Conservation (phyloP, 1,284 basidiomycete species). For the Marasmius sp. region DNA sequence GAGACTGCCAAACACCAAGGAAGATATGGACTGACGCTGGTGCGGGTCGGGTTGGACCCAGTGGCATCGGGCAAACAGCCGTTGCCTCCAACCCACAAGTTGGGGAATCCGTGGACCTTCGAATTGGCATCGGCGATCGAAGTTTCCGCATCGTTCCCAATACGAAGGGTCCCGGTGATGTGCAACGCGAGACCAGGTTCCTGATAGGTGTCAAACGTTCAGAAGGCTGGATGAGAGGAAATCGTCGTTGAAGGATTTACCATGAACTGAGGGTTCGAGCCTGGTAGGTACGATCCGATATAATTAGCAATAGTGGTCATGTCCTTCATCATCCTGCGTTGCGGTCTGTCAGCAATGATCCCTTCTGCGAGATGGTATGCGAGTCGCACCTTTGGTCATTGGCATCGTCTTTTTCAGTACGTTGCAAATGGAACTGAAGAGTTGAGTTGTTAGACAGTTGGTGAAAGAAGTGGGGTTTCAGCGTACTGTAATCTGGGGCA, state of each 20-base stretch:
- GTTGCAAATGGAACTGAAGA: conserved; percentile 6
- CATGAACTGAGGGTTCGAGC: conserved; percentile 23
- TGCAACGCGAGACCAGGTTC: conserved; percentile 17
- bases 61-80: conserved; percentile 17
- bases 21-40: conserved; percentile 5
- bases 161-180: conserved; percentile 15
- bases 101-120: conserved; percentile 13
- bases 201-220: neutral
- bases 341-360: neutral
- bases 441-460: neutral
- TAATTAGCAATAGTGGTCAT: conserved; percentile 14
- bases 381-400: conserved; percentile 1
- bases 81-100: conserved; percentile 22
- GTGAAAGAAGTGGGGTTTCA: neutral
- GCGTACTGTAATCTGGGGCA: conserved; percentile 35
- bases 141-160: conserved; percentile 8
- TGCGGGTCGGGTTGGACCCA: conserved; percentile 16
- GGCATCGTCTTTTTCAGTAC: neutral
- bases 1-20: neutral
- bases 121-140: conserved; percentile 16
- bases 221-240: neutral
- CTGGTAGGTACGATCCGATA: conserved; percentile 19
- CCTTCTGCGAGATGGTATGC: neutral
- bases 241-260: neutral
- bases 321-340: conserved; percentile 10